Base-by-base conservation (phyloP, 208 protist genomes). In the Herpetomonas samuelpessoai region DNA sequence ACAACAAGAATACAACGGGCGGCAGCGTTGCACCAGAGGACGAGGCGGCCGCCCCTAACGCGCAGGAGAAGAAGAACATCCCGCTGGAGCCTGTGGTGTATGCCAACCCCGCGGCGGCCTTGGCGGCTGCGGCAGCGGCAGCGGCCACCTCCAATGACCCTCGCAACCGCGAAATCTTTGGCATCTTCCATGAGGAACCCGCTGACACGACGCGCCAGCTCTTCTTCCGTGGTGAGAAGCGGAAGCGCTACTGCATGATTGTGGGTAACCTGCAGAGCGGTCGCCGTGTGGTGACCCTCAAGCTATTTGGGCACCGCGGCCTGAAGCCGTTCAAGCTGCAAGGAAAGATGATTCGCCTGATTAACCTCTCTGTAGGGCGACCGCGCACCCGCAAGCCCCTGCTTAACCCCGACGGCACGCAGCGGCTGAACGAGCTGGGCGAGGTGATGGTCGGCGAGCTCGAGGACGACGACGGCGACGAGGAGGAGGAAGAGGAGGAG, bases 311-410 rank as follows among this genome's bases (percentile, higher is more conserved):
- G 12, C 83, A 91, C 65, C 75, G 79, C 19, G 88, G 88, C 35
- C 65, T 75, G 30, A 94, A 94, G 50, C 88, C 88, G 39, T 89
- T 92, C 59, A 81, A 89, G 55, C 61, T 94, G 38, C 88, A 92
- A 68, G 83, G 90, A 55, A 91, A 92, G 65, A 59, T 88, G 31
- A 91, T 94, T 61, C 79, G 83, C 2, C 72, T 94, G 27, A 74
- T 94, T 19, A 91, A 92, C 61, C 61, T 94, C n/a, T 88, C 84
- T 18, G 80, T 92, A 44, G 81, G 82, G 19, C 83, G 74, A 38
- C 84, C 84, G 10, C 76, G 82, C 18, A 54, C 65, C 3, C 65
- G 62, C n/a, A 61, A 58, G 44, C 65, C 62, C 41, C 65, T 63
- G 51, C 62, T 67, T 16, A 60, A 76, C 28, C 49, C 49, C 2